phyloP scores from a whole-genome alignment of 2,329 filamentous ascomycete genomes.

The Hymenotorrendiella dingleyae region DNA sequence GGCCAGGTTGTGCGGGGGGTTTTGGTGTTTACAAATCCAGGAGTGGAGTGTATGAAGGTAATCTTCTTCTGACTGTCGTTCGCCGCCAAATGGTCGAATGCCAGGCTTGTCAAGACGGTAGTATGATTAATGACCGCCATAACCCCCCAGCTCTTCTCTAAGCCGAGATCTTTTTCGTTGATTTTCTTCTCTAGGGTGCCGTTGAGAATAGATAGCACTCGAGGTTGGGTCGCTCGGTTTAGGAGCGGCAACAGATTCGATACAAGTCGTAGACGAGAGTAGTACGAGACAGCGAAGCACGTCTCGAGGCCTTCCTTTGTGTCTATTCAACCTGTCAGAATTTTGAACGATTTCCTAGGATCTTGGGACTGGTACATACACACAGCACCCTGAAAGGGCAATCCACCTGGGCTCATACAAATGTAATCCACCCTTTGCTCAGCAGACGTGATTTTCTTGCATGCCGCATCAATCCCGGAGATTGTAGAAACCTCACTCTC shows the following conservation, averaged over 20 bases:
- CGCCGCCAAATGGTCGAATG: constrained; percentile 40
- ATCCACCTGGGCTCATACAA: constrained; percentile 36
- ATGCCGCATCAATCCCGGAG: constrained; percentile 41
- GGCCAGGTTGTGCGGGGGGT: constrained; percentile 4
- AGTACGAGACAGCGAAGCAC: constrained; percentile 44
- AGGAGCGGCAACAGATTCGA: constrained; percentile 50
- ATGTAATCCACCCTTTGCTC: constrained; percentile 40
- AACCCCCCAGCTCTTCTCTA: constrained; percentile 27
- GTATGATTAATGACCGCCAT: constrained; percentile 38
- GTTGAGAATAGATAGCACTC: constrained; percentile 47
- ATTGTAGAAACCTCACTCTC: constrained; percentile 42
- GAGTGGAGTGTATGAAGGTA: constrained; percentile 34
- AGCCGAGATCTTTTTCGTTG: constrained; percentile 36
- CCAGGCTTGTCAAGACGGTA: constrained; percentile 39
- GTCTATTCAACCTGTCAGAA: constrained; percentile 31
- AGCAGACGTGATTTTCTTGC: constrained; percentile 35
- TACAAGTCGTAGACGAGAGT: constrained; percentile 49
- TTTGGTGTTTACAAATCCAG: constrained; percentile 28
- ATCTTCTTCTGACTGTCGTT: constrained; percentile 33
- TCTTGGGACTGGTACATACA: constrained; percentile 8
- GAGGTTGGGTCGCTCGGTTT: constrained; percentile 32
- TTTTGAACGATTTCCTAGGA: background rate
- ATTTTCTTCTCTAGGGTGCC: constrained; percentile 46
- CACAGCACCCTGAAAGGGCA: constrained; percentile 20
- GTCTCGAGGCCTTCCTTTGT: constrained; percentile 49